A percentile compares a stretch with the other conserved stretches of the same genome.
Evolutionary conservation across 139 green algal species (phyloP).

Genomic region (Chlamydomonas applanata): DNA sequence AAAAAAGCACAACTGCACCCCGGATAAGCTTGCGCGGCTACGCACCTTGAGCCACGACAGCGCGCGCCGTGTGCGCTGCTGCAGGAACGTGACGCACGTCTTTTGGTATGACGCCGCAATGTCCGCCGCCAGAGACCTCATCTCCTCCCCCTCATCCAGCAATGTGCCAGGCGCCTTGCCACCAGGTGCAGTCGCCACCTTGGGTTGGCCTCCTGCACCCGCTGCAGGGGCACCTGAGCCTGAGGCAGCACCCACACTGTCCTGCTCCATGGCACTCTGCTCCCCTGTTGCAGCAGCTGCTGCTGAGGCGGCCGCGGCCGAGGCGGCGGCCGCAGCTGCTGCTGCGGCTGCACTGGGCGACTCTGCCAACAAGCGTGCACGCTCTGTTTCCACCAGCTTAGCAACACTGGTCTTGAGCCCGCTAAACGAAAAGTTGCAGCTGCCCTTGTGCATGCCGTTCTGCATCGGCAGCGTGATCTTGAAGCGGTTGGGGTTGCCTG

Average conservation of each 20-base stretch:
- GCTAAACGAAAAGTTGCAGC: constrained; percentile 82
- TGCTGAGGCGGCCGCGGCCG: no score
- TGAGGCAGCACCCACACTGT: no score
- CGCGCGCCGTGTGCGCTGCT: constrained; percentile 40
- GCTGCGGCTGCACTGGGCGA: no score
- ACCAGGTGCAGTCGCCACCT: neutral
- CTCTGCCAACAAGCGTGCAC: no score
- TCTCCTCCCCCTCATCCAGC: constrained; percentile 17
- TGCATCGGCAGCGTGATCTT: constrained; percentile 69
- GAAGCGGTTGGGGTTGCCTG: constrained; percentile 45
- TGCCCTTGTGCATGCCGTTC: constrained; percentile 21
- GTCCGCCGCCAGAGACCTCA: constrained; percentile 9
- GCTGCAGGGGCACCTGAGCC: no score
- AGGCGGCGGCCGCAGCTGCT: no score
- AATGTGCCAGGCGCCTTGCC: constrained; percentile 3
- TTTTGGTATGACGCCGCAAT: constrained; percentile 25
- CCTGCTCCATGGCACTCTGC: no score
- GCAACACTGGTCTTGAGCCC: constrained; percentile 79
- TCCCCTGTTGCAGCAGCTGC: no score
- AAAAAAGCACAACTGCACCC: no score
- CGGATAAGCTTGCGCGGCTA: no score
- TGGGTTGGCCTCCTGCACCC: neutral
- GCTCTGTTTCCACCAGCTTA: neutral
- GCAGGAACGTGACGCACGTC: constrained; percentile 21
- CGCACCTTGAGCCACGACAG: constrained; percentile 18